Evolutionary conservation across 1,139 yeast species (phyloP).

Genomic region (Nakaseomyces kungkrabaensis): DNA sequence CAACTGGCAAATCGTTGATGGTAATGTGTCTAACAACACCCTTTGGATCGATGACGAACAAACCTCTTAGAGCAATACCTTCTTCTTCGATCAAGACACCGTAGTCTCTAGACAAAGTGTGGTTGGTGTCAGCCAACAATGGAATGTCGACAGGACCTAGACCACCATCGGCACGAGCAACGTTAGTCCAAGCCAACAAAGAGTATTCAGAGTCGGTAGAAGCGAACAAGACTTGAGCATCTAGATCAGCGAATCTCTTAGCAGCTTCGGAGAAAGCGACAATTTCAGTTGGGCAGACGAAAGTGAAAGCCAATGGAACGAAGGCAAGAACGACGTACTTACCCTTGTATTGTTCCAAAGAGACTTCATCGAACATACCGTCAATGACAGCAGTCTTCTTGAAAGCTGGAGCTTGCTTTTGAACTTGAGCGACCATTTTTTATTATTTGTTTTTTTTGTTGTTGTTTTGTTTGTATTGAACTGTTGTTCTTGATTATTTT

Average conservation of each 20-base stretch:
- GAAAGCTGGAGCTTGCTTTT: constrained; percentile 93
- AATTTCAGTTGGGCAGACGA: constrained; percentile 98
- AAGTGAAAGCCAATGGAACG: constrained; percentile 98
- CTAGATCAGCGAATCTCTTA: constrained; percentile 78
- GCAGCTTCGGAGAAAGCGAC: constrained; percentile 96
- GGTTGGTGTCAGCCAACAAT: constrained; percentile 93
- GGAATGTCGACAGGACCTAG: constrained; percentile 92
- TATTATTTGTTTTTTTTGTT: not conserved
- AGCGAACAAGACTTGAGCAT: constrained; percentile 83
- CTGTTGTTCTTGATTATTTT: not conserved
- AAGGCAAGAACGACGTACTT: constrained; percentile 95
- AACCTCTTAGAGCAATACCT: constrained; percentile 95
- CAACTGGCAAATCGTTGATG: constrained; percentile 96
- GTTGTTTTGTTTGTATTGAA: not conserved
- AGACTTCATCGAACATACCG: constrained; percentile 89
- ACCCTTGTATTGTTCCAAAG: constrained; percentile 92
- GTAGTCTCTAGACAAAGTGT: constrained; percentile 85
- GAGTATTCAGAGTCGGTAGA: constrained; percentile 98
- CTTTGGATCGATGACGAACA: constrained; percentile 93
- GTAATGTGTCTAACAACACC: constrained; percentile 92
- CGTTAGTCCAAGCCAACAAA: constrained; percentile 95
- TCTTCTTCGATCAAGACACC: constrained; percentile 94
- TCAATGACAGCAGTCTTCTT: constrained; percentile 93
- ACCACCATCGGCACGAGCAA: constrained; percentile 95
- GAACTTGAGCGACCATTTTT: constrained; percentile 77